These are phyloP conservation scores for Gastrodia elata DNA, from an alignment of 106 monocot species.

Conservation along the genomic window DNA sequence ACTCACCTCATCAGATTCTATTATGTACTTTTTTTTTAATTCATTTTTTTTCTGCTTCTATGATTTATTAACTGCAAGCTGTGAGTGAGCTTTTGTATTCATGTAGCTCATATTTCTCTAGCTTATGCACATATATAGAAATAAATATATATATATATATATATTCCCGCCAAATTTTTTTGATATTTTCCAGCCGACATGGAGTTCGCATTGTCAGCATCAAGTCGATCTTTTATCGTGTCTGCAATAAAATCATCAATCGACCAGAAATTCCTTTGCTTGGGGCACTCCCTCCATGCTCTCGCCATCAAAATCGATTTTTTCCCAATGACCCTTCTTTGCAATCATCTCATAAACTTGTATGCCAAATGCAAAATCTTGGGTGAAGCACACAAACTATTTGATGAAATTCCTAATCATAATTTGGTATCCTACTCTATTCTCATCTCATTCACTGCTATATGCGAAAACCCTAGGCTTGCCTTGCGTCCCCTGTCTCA, in stretches of 20 bases:
- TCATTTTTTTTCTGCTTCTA: too few relatives aligned
- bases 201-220: not conserved
- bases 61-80: too few relatives aligned
- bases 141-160: too few relatives aligned
- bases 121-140: too few relatives aligned
- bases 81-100: too few relatives aligned
- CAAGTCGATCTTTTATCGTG: slow-evolving; percentile 17
- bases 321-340: slow-evolving; percentile 13
- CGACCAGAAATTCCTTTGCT: slow-evolving; percentile 10
- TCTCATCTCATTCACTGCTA: slow-evolving; percentile 31
- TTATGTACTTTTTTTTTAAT: too few relatives aligned
- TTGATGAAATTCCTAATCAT: slow-evolving; percentile 53
- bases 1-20: too few relatives aligned
- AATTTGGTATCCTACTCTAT: slow-evolving; percentile 53
- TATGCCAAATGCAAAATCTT: slow-evolving; percentile 33
- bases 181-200: not conserved
- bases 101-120: too few relatives aligned
- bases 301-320: slow-evolving; percentile 33
- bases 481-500: slow-evolving; percentile 21
- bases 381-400: slow-evolving; percentile 35
- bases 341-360: slow-evolving; percentile 53
- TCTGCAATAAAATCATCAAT: slow-evolving; percentile 34
- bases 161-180: too few relatives aligned
- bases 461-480: slow-evolving; percentile 11
- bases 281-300: slow-evolving; percentile 41